Evolutionary conservation across 2,329 filamentous ascomycete species (phyloP).

Genomic region (Thermoascus crustaceus): DNA sequence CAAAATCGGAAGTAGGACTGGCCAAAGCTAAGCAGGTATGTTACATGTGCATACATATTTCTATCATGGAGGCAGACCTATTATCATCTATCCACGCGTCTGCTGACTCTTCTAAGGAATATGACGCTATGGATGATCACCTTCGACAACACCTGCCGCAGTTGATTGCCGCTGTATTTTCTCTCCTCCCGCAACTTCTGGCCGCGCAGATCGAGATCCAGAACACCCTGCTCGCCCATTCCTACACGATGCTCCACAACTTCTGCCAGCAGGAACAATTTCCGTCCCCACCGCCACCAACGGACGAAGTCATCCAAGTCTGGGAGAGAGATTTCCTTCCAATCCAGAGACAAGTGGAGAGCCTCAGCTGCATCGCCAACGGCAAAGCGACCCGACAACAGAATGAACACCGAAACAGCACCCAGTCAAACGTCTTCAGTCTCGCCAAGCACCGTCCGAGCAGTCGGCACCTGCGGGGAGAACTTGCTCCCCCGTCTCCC

Average conservation of each 20-base stretch:
- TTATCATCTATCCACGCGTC: conserved; percentile 6
- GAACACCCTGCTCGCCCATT: conserved; percentile 66
- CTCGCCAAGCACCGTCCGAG: conserved; percentile 29
- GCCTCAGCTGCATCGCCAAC: conserved; percentile 53
- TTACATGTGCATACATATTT: conserved; percentile 1
- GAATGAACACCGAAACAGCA: conserved; percentile 40
- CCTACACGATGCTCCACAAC: conserved; percentile 68
- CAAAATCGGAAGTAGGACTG: conserved; percentile 64
- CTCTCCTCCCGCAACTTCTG: conserved; percentile 64
- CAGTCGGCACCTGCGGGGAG: conserved; percentile 16
- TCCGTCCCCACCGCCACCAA: conserved; percentile 62
- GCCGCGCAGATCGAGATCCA: conserved; percentile 65
- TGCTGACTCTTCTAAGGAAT: conserved; percentile 46
- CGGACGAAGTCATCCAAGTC: conserved; percentile 59
- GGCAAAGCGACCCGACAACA: conserved; percentile 58
- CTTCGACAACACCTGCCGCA: conserved; percentile 63
- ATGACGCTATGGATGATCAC: conserved; percentile 66
- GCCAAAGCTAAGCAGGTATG: conserved; percentile 55
- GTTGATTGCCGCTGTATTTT: conserved; percentile 62
- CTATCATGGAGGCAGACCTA: neutral
- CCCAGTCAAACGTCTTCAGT: conserved; percentile 24
- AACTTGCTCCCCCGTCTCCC: conserved; percentile 23
- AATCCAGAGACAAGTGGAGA: conserved; percentile 58
- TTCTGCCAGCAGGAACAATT: conserved; percentile 63
- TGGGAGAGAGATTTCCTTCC: conserved; percentile 60